Evolutionary conservation across 225 moss, liverwort and hornwort genomes (phyloP).

Genomic region (Takakia lepidozioides): DNA sequence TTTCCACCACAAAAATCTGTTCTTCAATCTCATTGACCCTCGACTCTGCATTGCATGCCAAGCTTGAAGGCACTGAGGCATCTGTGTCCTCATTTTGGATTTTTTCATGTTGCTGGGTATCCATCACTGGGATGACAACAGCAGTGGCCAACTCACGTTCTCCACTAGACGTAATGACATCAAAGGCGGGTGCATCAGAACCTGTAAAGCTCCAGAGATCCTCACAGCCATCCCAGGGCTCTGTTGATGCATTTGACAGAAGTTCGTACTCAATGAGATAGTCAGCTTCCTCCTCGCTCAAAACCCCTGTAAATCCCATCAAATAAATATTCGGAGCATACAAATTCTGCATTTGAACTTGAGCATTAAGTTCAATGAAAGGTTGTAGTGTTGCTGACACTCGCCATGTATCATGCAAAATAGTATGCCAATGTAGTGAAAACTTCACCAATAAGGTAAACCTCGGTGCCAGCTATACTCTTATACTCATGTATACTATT

Average conservation of each 20-base stretch:
- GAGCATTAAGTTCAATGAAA: too few species aligned
- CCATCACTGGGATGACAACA: conserved; percentile 6
- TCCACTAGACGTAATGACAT: conserved; percentile 21
- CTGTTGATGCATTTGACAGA: conserved; percentile 90
- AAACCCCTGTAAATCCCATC: conserved; percentile 44
- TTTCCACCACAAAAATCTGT: conserved; percentile 30
- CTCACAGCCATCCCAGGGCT: conserved; percentile 89
- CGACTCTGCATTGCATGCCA: conserved; percentile 12
- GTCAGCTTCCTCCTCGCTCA: conserved; percentile 84
- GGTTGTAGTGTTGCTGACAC: too few species aligned
- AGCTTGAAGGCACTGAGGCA: conserved; percentile 23
- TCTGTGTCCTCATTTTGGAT: conserved; percentile 13
- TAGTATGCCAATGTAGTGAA: too few species aligned
- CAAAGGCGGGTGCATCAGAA: conserved; percentile 30
- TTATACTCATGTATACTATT: too few species aligned
- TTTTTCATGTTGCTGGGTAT: conserved; percentile 9
- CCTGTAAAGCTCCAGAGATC: conserved; percentile 65
- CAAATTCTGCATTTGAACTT: too few species aligned
- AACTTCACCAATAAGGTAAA: too few species aligned
- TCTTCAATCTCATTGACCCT: conserved; percentile 22
- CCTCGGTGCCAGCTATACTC: too few species aligned
- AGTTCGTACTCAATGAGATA: conserved; percentile 89
- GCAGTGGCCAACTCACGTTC: conserved; percentile 13
- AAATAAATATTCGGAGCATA: too few species aligned
- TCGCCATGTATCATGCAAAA: too few species aligned